Base-by-base conservation (phyloP, 306 rosid species). In the Purshia tridentata region DNA sequence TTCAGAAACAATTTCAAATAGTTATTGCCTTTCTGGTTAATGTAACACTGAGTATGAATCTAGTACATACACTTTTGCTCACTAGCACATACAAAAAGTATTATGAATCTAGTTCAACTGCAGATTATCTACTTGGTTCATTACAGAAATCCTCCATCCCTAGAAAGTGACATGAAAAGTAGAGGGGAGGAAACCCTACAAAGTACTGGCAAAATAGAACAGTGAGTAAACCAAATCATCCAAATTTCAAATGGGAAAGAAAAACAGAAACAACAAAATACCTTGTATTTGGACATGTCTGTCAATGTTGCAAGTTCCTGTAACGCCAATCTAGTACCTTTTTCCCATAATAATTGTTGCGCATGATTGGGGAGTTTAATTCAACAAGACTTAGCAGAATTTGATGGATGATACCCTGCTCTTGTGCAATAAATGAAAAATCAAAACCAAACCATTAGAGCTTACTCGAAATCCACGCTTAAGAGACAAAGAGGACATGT, bases 271-370 rank as follows among this genome's bases (percentile, higher is more conserved):
- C 64, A 20, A 57, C 48, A 40, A 40, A 37, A 8, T 45, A 39
- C 44, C 69, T 50, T 22, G 58, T n/a, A 9, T 5, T 61, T 49
- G 48, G 18, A 54, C 75, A 75, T 69, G 70, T 57, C 78, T 81
- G 68, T 45, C 35, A 29, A 48, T 10, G 73, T 45, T 48, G 60
- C 60, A 37, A 5, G 8, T 10, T 70, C 82, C 69, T 84, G 4
- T 83, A 66, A 46, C 51, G 51, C 83, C 63, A 73, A 18, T 69
- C 77, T 13, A 90, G 85, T 63, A 90, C 60, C 86, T 81, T 88
- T 61, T 70, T 83, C 23, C 96, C 96, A 18, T 44, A 88, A 16
- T 50, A 64, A 45, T 83, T 86, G 62, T 53, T 70, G 11, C 78
- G 74, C 88, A 90, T 78, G 55, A 59, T 42, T 20, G 64, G 12